Evolutionary conservation across 805 yeast species (phyloP), one percentile per base, ranked within the genome.

Genomic region (Maudiozyma bulderi): DNA sequence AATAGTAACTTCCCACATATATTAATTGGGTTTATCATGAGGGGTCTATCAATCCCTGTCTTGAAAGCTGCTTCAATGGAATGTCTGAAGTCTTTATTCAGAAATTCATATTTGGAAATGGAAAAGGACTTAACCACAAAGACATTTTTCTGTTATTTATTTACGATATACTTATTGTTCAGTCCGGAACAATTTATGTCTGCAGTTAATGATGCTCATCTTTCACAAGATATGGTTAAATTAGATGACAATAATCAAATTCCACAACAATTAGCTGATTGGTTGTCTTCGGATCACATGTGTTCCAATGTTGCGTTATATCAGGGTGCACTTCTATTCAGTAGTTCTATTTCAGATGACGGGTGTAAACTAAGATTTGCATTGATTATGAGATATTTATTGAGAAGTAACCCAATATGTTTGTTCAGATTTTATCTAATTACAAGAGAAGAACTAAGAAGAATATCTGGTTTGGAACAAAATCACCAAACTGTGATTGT

Each of bases 31-130:
- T 59, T 73, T 30, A 65, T 77, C 26, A 68, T 77, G 3, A 80
- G 76, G 58, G 89, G 88, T 0, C 60, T 83, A 42, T 74, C 75
- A 37, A 64, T 77, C 6, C 78, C 86, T 7, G 79, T 75, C 47
- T 68, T 81, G n/a, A 76, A 74, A 49, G 74, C 72, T 6, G 63
- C 71, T 0, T 72, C 86, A 0, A 57, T 76, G 38, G 64, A 61
- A 1, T 69, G 77, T 28, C 58, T 81, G 52, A 68, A 68, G 45
- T 58, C 65, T 1, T 61, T 77, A 30, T 72, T 77, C 57, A 63
- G 64, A n/a, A 62, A 71, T 11, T 67, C 81, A 51, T 71, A 68
- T 49, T 53, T 54, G 15, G 73, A 71, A 43, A 66, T 58, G 31
- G 32, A 49, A n/a, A 37, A 46, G 6, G 52, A 56, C 20, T 39